Evolutionary conservation across 768 basidiomycete genomes (phyloP).

Genomic region (Russula griseocarnosa): DNA sequence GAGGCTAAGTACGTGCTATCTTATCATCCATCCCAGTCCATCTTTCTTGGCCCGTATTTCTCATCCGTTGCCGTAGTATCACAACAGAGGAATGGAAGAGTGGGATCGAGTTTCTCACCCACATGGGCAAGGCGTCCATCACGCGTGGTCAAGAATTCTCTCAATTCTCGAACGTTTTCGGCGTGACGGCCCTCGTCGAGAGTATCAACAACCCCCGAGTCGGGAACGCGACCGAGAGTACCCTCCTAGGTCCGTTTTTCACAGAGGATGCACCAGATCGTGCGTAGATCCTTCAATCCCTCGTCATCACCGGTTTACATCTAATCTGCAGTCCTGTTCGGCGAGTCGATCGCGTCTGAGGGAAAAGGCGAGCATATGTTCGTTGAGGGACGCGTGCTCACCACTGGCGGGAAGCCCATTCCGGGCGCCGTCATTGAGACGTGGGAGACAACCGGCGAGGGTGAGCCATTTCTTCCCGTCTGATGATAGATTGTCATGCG

Average conservation of each 20-base stretch:
- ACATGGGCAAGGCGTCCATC: not conserved
- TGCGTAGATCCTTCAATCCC: conserved; percentile 30
- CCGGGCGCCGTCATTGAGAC: not conserved
- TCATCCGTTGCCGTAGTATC: not conserved
- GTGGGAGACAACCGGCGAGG: conserved; percentile 31
- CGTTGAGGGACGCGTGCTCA: not conserved
- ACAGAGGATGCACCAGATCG: conserved; percentile 73
- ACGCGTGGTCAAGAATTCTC: conserved; percentile 32
- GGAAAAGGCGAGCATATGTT: conserved; percentile 43
- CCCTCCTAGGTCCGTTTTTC: conserved; percentile 75
- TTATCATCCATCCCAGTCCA: conserved; percentile 35
- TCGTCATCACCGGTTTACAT: not conserved
- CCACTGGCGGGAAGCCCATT: not conserved
- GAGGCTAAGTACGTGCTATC: conserved; percentile 52
- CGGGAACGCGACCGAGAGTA: conserved; percentile 62
- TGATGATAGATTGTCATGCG: not conserved
- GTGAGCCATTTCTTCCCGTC: conserved; percentile 34
- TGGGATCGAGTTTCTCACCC: not conserved
- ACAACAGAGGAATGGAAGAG: not conserved
- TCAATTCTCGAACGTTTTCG: not conserved
- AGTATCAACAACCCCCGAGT: conserved; percentile 48
- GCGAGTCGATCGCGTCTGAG: conserved; percentile 79
- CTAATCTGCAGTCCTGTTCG: conserved; percentile 51
- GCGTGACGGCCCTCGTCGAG: conserved; percentile 51
- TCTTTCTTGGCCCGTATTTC: not conserved